These are phyloP conservation scores for Arxiozyma slooffiae DNA, from an alignment of 1,139 yeast genomes.

Conservation along the genomic window DNA sequence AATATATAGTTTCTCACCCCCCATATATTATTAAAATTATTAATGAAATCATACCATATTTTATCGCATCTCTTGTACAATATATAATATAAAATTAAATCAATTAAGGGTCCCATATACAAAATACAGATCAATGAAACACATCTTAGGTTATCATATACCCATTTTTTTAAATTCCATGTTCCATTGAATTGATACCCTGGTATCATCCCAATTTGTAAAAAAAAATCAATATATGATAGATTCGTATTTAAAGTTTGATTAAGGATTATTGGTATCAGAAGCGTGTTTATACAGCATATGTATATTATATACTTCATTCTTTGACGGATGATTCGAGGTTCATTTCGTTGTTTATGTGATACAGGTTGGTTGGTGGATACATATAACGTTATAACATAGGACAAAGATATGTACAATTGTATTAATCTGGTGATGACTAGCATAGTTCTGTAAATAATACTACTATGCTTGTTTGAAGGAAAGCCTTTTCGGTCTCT, in stretches of 20 bases:
- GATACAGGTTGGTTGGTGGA: slow-evolving; percentile 10
- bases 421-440: slow-evolving; percentile 8
- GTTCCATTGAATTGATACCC: slow-evolving; percentile 16
- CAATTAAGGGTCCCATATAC: slow-evolving; percentile 52
- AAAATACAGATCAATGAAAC: slow-evolving; percentile 35
- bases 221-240: slow-evolving; percentile 7
- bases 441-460: background rate
- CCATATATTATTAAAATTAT: slow-evolving; percentile 33
- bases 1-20: slow-evolving; percentile 59
- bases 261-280: slow-evolving; percentile 26
- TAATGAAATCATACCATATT: slow-evolving; percentile 16
- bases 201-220: slow-evolving; percentile 27
- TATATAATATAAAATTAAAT: slow-evolving; percentile 28
- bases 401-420: slow-evolving; percentile 22
- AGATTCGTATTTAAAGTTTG: slow-evolving; percentile 2
- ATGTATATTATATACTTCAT: slow-evolving; percentile 27
- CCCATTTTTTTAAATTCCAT: slow-evolving; percentile 14
- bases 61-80: slow-evolving; percentile 16
- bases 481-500: too few species aligned
- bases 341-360: slow-evolving; percentile 39
- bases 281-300: slow-evolving; percentile 21
- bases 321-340: slow-evolving; percentile 33
- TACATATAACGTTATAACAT: slow-evolving; percentile 21
- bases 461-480: background rate
- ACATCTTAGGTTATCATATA: slow-evolving; percentile 25